Evolutionary conservation across 768 basidiomycete genomes (phyloP).

Genomic region (Sutorius australiensis): DNA sequence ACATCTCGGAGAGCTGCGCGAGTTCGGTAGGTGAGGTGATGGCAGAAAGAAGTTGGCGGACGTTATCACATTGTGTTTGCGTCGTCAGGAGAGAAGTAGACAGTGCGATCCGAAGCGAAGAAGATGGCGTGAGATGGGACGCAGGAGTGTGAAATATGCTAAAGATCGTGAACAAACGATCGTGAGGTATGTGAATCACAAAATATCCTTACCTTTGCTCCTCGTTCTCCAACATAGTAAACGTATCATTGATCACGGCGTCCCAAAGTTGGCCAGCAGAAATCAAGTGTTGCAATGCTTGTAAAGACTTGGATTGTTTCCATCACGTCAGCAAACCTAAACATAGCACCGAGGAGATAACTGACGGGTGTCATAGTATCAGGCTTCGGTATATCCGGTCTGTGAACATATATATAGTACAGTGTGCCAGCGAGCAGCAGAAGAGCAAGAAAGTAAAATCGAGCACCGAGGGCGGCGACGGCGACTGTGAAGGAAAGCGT

Average conservation of each 20-base stretch:
- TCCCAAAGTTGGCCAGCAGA: slow-evolving; percentile 71
- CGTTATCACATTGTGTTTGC: slow-evolving; percentile 76
- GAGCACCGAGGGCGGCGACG: slow-evolving; percentile 40
- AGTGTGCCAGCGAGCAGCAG: slow-evolving; percentile 37
- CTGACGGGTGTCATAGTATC: slow-evolving; percentile 55
- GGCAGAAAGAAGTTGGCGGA: slow-evolving; percentile 74
- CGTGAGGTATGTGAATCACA: not conserved
- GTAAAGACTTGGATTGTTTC: slow-evolving; percentile 47
- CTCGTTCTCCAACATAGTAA: slow-evolving; percentile 62
- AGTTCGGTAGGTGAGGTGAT: slow-evolving; percentile 68
- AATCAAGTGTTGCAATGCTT: slow-evolving; percentile 64
- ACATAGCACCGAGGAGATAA: slow-evolving; percentile 5
- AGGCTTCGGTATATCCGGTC: slow-evolving; percentile 33
- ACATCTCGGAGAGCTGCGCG: slow-evolving; percentile 84
- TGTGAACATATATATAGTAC: slow-evolving; percentile 40
- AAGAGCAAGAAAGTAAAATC: slow-evolving; percentile 41
- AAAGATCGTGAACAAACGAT: slow-evolving; percentile 6
- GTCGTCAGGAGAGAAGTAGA: slow-evolving; percentile 72
- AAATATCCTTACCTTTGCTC: slow-evolving; percentile 54
- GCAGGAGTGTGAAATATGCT: slow-evolving; percentile 40
- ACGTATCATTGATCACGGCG: slow-evolving; percentile 64
- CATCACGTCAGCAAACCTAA: slow-evolving; percentile 3
- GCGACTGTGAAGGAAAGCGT: slow-evolving; percentile 38
- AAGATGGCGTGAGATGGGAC: slow-evolving; percentile 31
- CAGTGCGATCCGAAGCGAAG: slow-evolving; percentile 59